A percentile compares a stretch with the other conserved stretches of the same genome.
Conservation (phyloP, 192 early-diverging fungal genomes). For the Irineochytrium annulatum region DNA sequence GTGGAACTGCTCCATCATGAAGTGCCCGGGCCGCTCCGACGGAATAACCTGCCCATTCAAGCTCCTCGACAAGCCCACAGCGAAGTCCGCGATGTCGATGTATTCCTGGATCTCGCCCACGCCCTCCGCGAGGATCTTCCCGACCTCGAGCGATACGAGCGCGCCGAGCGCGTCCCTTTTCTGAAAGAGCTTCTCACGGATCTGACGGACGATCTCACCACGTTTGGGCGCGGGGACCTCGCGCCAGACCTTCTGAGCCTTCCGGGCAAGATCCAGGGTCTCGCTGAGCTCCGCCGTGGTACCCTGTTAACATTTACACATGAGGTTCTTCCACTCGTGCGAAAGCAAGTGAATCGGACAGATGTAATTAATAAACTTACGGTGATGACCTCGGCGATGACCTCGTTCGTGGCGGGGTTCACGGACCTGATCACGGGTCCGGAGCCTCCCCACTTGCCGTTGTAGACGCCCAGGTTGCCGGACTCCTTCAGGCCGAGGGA, state of each 20-base stretch:
- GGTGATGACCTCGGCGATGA: conserved; percentile 73
- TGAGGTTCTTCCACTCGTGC: conserved; percentile 63
- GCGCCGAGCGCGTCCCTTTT: conserved; percentile 77
- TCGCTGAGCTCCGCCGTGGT: conserved; percentile 58
- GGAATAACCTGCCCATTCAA: conserved; percentile 82
- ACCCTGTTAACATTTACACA: conserved; percentile 25
- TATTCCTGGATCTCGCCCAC: conserved; percentile 95
- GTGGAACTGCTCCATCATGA: conserved; percentile 95
- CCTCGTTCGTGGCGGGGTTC: conserved; percentile 72
- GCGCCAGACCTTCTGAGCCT: conserved; percentile 62
- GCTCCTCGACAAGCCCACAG: conserved; percentile 77
- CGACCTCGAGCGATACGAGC: conserved; percentile 89
- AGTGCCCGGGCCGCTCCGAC: conserved; percentile 84
- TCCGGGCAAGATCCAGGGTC: conserved; percentile 46
- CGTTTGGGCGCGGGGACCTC: conserved; percentile 77
- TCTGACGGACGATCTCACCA: conserved; percentile 85
- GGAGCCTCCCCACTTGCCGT: conserved; percentile 43
- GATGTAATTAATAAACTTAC: conserved; percentile 60
- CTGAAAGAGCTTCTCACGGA: conserved; percentile 74
- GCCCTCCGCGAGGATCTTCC: conserved; percentile 91
- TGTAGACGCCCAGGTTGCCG: conserved; percentile 41
- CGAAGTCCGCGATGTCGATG: conserved; percentile 90
- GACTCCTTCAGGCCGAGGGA: conserved; percentile 13
- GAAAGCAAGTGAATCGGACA: conserved; percentile 48
- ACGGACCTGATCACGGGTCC: conserved; percentile 31